Base-by-base conservation (phyloP, 2,329 filamentous ascomycete species). In the Monosporascus cannonballus region DNA sequence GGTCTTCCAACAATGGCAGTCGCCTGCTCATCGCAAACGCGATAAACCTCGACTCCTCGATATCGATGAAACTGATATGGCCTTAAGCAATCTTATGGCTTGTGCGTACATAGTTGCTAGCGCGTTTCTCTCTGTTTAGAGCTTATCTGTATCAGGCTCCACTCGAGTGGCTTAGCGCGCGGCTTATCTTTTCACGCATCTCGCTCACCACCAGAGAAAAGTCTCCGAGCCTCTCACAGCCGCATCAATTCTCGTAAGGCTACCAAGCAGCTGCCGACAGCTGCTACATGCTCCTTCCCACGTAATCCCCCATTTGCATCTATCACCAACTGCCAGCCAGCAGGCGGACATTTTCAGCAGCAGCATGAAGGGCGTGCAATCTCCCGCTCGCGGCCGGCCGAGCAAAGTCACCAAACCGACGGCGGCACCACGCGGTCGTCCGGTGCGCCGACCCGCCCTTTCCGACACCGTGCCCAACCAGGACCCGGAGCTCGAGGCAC, bases 401-500 rank as follows among this genome's bases (percentile, higher is more conserved):
- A 71, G 63, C 66, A 76, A 75, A 64, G 73, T 77, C 61, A 71
- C 69, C 50, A 78, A 77, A 63, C 63, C 69, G 42, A 56, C 58
- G 47, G 54, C 61, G 25, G 55, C 59, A 41, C 61, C 63, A 45
- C 61, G 61, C 46, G 62, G 63, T 47, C 66, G 67, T 27, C 59
- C 59, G 54, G 58, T 64, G 53, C 67, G 65, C 36, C 63, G 63
- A 36, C 54, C 56, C 48, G 61, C 62, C 53, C 54, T 61, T 11
- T 55, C 64, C n/a, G 58, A 71, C 51, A 57, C 59, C 18, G 66
- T 67, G 11, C 63, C 69, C 46, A 67, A 71, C 49, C 62, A 69
- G 20, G 67, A 72, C 45, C 58, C 61, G 2, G 61, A 63, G 34
- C 60, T 67, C 48, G 62, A 67, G 44, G 56, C 52, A 25, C 62